Conservation (phyloP, 345 rosid genomes). For the Moricandia arvensis region DNA sequence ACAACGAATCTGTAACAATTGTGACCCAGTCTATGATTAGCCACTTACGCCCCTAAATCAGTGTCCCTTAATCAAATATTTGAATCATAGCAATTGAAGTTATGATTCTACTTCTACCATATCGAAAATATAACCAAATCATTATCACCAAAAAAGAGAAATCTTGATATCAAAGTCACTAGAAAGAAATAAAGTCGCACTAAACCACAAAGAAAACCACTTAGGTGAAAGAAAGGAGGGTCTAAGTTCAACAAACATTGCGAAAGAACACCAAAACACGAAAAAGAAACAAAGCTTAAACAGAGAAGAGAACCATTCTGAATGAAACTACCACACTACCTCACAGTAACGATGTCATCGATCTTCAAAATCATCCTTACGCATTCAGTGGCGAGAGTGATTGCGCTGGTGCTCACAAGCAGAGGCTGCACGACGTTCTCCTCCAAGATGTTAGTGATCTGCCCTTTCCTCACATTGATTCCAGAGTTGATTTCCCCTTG, state of each 20-base stretch:
- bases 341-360: constrained; percentile 90
- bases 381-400: constrained; percentile 85
- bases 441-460: constrained; percentile 94
- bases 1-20: constrained; percentile 16
- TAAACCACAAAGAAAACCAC: constrained; percentile 31
- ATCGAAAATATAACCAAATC: not conserved
- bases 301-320: constrained; percentile 20
- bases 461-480: constrained; percentile 97
- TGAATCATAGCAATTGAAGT: not conserved
- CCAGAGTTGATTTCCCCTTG: constrained; percentile 95
- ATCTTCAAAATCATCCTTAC: constrained; percentile 99
- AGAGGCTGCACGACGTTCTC: constrained; percentile 97
- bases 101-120: constrained; percentile 7
- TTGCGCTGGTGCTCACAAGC: constrained; percentile 94
- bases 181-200: constrained; percentile 26
- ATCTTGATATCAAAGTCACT: constrained; percentile 18
- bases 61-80: constrained; percentile 8
- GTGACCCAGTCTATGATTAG: not conserved
- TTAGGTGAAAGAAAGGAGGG: constrained; percentile 14
- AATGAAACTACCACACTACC: constrained; percentile 51
- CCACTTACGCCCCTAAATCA: not conserved
- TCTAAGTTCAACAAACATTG: constrained; percentile 21
- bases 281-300: constrained; percentile 16
- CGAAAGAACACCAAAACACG: constrained; percentile 11
- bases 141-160: constrained; percentile 4